Conservation (phyloP, 2,329 filamentous ascomycete genomes). For the Eurotiales sp. region DNA sequence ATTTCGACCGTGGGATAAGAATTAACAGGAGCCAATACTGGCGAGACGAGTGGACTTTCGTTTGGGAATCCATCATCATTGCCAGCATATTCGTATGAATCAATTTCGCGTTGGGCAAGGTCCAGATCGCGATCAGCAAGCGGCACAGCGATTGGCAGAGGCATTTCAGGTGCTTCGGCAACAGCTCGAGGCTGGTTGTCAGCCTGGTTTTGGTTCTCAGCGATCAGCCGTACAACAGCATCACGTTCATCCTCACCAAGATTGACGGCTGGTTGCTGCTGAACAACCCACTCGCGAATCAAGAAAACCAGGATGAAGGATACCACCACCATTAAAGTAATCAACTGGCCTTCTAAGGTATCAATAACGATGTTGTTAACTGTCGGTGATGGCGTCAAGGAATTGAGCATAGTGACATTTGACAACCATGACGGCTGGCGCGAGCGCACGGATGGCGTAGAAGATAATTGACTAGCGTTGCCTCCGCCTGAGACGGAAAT, state of each 20-base stretch:
- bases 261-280: constrained; percentile 91
- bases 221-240: constrained; percentile 48
- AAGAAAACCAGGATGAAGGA: constrained; percentile 96
- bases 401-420: constrained; percentile 53
- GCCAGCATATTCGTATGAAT: constrained; percentile 11
- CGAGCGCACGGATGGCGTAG: constrained; percentile 26
- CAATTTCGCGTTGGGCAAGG: constrained; percentile 14
- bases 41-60: background rate
- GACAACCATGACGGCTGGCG: constrained; percentile 53
- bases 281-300: constrained; percentile 95
- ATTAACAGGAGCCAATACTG: constrained; percentile 5
- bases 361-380: constrained; percentile 78
- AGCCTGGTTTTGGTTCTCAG: constrained; percentile 34
- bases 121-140: background rate
- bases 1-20: constrained; percentile 9
- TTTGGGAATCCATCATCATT: constrained; percentile 9
- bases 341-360: constrained; percentile 86
- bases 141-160: background rate
- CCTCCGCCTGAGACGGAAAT: constrained; percentile 27
- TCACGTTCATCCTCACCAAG: constrained; percentile 58
- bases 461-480: constrained; percentile 23
- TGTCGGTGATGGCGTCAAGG: constrained; percentile 61
- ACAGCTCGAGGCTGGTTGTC: constrained; percentile 21
- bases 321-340: constrained; percentile 85
- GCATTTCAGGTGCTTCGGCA: constrained; percentile 15